Evolutionary conservation across 768 basidiomycete genomes (phyloP).

Genomic region (Termitomyces heimii): DNA sequence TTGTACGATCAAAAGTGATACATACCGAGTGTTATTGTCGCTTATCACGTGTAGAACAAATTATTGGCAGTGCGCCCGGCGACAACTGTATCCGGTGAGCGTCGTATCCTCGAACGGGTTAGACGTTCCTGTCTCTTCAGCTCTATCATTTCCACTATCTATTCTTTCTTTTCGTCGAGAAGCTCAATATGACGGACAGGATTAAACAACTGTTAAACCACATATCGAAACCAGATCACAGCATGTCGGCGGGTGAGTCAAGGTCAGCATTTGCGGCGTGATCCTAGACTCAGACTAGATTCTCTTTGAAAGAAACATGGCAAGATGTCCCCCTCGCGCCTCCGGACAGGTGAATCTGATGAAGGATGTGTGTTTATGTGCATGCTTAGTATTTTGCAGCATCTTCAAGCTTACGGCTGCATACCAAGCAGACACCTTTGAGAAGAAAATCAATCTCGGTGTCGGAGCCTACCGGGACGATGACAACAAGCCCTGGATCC

Average conservation of each 20-base stretch:
- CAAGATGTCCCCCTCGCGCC: constrained; percentile 75
- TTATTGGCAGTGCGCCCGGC: not conserved
- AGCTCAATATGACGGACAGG: constrained; percentile 44
- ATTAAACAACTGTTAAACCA: constrained; percentile 56
- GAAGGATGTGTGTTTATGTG: not conserved
- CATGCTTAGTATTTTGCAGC: constrained; percentile 30
- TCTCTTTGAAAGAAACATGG: constrained; percentile 55
- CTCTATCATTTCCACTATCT: not conserved
- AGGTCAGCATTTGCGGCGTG: not conserved
- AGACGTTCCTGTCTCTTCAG: not conserved
- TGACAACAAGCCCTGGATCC: constrained; percentile 83
- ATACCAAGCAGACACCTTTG: constrained; percentile 74
- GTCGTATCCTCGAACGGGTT: not conserved
- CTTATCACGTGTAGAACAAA: constrained; percentile 13
- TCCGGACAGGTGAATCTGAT: constrained; percentile 59
- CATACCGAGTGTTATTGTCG: not conserved
- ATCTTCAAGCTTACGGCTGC: constrained; percentile 90
- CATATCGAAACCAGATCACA: constrained; percentile 27
- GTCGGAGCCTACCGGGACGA: constrained; percentile 93
- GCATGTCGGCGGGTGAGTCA: constrained; percentile 51
- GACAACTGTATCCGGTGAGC: constrained; percentile 7
- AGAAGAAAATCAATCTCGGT: constrained; percentile 84
- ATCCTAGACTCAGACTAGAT: constrained; percentile 8
- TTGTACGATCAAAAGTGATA: not conserved
- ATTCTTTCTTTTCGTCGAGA: constrained; percentile 5